These are phyloP conservation scores for Termitomyces sp. DNA, from an alignment of 768 basidiomycete genomes.

Conservation along the genomic window DNA sequence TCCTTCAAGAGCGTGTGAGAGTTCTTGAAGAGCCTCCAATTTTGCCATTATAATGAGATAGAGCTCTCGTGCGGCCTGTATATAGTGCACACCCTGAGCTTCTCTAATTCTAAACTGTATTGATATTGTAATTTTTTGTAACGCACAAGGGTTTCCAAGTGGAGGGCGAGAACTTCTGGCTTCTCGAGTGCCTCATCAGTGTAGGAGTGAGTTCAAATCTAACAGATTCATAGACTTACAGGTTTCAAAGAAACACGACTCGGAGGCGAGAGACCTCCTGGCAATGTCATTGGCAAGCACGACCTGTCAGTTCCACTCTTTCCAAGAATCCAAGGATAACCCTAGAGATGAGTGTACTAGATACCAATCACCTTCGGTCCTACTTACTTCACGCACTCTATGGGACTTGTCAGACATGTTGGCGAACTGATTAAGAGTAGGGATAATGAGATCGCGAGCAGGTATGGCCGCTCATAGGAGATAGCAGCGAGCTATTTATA, in stretches of 20 bases:
- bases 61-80: not conserved
- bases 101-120: too few species aligned
- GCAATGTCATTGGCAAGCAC: not conserved
- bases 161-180: not conserved
- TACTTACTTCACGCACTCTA: not conserved
- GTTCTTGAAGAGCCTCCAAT: not conserved
- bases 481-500: not conserved
- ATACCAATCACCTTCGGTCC: not conserved
- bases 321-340: not conserved
- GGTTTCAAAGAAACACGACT: not conserved
- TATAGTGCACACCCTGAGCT: not conserved
- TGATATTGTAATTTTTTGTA: too few species aligned
- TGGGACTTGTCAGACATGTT: not conserved
- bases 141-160: not conserved
- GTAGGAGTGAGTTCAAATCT: not conserved
- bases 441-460: not conserved
- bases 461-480: not conserved
- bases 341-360: not conserved
- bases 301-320: not conserved
- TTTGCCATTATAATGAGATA: not conserved
- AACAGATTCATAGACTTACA: not conserved
- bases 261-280: not conserved
- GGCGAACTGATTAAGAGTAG: not conserved
- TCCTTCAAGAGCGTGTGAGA: not conserved
- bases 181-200: not conserved